Base-by-base conservation (phyloP, 2,329 filamentous ascomycete species). In the Penicillium brasilianum region DNA sequence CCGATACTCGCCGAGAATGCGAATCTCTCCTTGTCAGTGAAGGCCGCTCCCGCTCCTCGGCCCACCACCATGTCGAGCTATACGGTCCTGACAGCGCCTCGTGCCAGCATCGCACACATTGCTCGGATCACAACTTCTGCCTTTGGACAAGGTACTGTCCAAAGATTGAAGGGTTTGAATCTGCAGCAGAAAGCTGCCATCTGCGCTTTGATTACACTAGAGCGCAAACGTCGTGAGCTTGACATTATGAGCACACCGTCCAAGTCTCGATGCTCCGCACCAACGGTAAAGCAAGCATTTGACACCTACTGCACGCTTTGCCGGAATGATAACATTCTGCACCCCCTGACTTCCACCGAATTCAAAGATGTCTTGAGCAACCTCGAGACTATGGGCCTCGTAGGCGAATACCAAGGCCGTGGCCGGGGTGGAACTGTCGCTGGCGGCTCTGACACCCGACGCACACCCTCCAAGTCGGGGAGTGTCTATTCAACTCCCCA, bases 151-250 rank as follows among this genome's bases (percentile, higher is more conserved):
- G 93, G 93, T 37, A 90, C 93, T 1, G 87, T 84, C 13, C 92
- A 97, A 69, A 87, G 95, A 60, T 86, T 99, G 14, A 90, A 91
- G 76, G 88, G 89, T 4, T 86, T 99, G 59, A 99, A 98, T 74
- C 84, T 99, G 2, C 96, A 99, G 74, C 95, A 99, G 77, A 98
- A 97, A 76, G 95, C 94, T 4, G 93, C 94, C 0, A 84, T 99
- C 10, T 99, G 95, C 79, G 88, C 94, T 0, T 83, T 99, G 14
- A 85, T 94, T 41, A 92, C 92, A 2, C 87, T 95, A n/a, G 93
- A 97, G 75, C 91, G 90, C 69, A 88, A 87, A 64, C 59, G 85
- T 80, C 69, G 80, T 71, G 41, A 88, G 43, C 61, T 72, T n/a
- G 75, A 80, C 28, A 66, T 79, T 11, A 75, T 74, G 53, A 71